Percentiles rank a stretch among this genome's conserved stretches.
These are phyloP conservation scores for Blastomyces emzantsi DNA, from an alignment of 2,329 filamentous ascomycete species.

Conservation along the genomic window DNA sequence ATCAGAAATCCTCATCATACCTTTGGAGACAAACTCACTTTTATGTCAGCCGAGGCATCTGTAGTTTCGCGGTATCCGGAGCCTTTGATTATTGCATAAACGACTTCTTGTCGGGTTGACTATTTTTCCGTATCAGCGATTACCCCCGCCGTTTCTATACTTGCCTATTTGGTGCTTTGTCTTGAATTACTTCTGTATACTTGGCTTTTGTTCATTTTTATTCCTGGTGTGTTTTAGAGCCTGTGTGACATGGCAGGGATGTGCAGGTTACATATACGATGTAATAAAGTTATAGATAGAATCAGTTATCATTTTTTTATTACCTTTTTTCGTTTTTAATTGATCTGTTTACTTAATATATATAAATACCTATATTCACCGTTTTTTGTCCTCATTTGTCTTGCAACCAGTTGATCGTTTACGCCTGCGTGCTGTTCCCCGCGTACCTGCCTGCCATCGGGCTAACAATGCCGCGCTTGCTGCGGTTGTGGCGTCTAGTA, in stretches of 20 bases:
- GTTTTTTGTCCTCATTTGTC: too few relatives aligned
- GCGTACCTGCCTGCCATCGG: too few relatives aligned
- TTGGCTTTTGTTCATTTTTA: neutral
- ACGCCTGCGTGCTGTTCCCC: too few relatives aligned
- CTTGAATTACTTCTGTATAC: neutral
- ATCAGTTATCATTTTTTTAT: neutral
- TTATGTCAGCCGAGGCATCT: neutral
- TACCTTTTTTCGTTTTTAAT: neutral
- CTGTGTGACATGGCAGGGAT: neutral
- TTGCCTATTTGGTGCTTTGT: too few relatives aligned
- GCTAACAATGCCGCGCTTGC: too few relatives aligned
- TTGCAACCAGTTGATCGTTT: too few relatives aligned
- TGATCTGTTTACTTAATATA: neutral
- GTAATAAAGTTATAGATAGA: constrained; percentile 1
- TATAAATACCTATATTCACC: too few relatives aligned
- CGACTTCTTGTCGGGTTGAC: neutral
- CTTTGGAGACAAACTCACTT: neutral
- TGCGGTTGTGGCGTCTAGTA: too few relatives aligned
- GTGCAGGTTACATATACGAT: neutral
- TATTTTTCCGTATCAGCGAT: neutral
- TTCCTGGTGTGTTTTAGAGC: neutral
- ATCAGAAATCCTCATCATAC: neutral
- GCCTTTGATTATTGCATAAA: neutral
- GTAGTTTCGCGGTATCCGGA: neutral
- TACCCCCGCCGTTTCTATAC: neutral